A percentile compares a stretch with the other conserved stretches of the same genome.
phyloP scores from a whole-genome alignment of 2,329 filamentous ascomycete species.

The Alternaria arbusti region DNA sequence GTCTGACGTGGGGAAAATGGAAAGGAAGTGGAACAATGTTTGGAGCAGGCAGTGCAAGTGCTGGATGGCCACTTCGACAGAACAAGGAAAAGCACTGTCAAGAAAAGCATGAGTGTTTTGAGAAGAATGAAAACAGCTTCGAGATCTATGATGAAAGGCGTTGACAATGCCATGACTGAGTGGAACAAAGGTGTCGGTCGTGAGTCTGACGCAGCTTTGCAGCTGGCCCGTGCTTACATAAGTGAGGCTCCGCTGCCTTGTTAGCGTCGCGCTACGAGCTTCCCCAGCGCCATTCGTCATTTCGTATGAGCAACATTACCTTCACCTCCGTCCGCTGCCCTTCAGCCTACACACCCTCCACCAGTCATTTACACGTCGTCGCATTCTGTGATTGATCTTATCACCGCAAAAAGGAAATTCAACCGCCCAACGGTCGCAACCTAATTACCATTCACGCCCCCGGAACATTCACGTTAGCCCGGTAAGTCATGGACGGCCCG shows the following conservation, averaged over 20 bases:
- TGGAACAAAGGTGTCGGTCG: background rate
- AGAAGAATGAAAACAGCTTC: background rate
- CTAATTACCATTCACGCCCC: conserved; percentile 6
- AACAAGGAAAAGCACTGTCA: too few relatives aligned
- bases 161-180: background rate
- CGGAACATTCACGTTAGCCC: conserved; percentile 17
- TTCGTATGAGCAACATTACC: conserved; percentile 22
- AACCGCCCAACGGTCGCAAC: background rate
- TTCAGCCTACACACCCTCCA: conserved; percentile 13
- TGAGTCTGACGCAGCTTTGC: background rate
- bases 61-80: background rate
- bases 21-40: background rate
- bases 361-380: conserved; percentile 11
- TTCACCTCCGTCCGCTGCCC: conserved; percentile 17
- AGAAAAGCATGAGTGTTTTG: too few relatives aligned
- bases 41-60: too few relatives aligned
- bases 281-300: conserved; percentile 27
- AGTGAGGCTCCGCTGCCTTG: conserved; percentile 22
- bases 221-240: conserved; percentile 10
- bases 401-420: background rate
- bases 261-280: conserved; percentile 23
- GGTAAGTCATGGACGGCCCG: conserved; percentile 11
- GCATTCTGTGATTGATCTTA: conserved; percentile 9
- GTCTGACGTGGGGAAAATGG: background rate
- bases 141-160: too few relatives aligned